Percentiles rank a stretch among this genome's conserved stretches.
Conservation (phyloP, 257 asterid genomes). For the Paulownia fortunei region DNA sequence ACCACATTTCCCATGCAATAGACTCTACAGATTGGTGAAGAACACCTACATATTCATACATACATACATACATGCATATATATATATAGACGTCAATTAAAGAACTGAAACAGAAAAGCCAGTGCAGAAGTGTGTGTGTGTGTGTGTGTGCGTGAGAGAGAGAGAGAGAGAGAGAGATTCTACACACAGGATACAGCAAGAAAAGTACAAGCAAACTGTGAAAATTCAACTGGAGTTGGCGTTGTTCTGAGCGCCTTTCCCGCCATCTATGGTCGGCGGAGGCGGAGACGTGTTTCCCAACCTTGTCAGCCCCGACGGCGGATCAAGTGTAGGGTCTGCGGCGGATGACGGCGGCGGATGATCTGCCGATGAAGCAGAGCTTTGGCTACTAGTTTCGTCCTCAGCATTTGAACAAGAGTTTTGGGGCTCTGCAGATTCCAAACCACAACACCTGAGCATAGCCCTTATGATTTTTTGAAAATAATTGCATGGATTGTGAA, state of each 20-base stretch:
- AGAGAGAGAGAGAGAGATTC: too few relatives aligned
- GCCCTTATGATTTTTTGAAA: background rate
- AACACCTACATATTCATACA: background rate
- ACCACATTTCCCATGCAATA: background rate
- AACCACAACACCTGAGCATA: background rate
- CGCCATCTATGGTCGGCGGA: conserved; percentile 29
- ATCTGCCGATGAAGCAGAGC: background rate
- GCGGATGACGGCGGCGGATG: conserved; percentile 1
- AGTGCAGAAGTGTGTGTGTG: background rate
- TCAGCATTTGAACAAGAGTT: background rate
- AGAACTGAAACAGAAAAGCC: background rate
- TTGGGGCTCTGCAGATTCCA: background rate
- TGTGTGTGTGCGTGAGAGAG: too few relatives aligned
- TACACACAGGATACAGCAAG: too few relatives aligned
- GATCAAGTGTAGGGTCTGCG: background rate
- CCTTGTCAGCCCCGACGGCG: background rate
- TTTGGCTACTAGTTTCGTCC: background rate
- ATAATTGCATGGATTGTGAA: conserved; percentile 2
- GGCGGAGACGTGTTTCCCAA: conserved; percentile 32
- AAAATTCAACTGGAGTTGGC: background rate
- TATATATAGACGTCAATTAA: background rate
- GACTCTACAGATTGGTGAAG: too few relatives aligned
- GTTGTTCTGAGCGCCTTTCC: conserved; percentile 36
- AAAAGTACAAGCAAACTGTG: background rate
- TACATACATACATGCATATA: background rate